These are phyloP conservation scores for Urtica urens DNA, from an alignment of 306 rosid genomes.

Conservation along the genomic window DNA sequence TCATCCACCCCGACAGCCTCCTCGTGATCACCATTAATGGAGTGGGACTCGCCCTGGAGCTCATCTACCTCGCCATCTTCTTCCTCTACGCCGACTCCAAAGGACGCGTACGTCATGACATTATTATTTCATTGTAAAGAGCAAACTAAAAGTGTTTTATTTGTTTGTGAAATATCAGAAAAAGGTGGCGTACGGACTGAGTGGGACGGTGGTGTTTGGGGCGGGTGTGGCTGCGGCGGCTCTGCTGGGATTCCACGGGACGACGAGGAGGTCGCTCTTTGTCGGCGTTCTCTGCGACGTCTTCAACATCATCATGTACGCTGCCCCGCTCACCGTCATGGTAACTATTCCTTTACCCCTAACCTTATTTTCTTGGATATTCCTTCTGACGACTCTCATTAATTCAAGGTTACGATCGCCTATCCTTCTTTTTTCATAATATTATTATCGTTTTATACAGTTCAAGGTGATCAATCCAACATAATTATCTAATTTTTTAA, in stretches of 20 bases:
- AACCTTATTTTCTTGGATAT: not conserved
- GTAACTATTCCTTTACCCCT: slow-evolving; percentile 21
- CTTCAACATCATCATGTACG: slow-evolving; percentile 63
- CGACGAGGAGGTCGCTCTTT: slow-evolving; percentile 31
- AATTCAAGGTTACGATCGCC: not conserved
- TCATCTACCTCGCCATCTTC: slow-evolving; percentile 42
- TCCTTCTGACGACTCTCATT: not conserved
- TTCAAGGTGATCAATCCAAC: not conserved
- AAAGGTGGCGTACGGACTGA: slow-evolving; percentile 15
- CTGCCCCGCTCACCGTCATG: slow-evolving; percentile 57
- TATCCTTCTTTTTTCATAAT: not conserved
- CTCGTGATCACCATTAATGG: slow-evolving; percentile 49
- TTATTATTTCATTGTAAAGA: not conserved
- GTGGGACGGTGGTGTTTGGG: slow-evolving; percentile 22
- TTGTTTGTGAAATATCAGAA: slow-evolving; percentile 23
- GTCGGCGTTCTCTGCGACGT: slow-evolving; percentile 57
- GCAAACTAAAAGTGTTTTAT: no score
- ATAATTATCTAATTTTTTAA: not conserved
- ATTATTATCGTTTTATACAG: no score
- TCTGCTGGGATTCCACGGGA: slow-evolving; percentile 27
- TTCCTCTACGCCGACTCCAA: slow-evolving; percentile 17
- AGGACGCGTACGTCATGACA: slow-evolving; percentile 19
- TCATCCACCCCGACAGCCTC: slow-evolving; percentile 50
- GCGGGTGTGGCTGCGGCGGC: slow-evolving; percentile 25
- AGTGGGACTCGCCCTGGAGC: slow-evolving; percentile 43